Base-by-base conservation (phyloP, 805 yeast species). In the Myxozyma vanderwaltii region DNA sequence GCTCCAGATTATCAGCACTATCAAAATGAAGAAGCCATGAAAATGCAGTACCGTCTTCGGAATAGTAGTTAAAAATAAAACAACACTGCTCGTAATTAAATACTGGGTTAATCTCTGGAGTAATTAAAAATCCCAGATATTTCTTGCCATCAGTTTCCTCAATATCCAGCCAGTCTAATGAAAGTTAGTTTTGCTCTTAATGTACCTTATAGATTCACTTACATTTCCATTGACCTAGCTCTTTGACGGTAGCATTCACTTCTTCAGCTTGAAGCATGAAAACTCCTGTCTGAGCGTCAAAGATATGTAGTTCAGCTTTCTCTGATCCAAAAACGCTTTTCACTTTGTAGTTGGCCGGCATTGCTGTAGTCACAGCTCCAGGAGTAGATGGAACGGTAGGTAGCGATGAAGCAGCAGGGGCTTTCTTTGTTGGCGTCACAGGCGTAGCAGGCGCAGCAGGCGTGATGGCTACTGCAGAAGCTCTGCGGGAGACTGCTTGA, bases 1-100 rank as follows among this genome's bases (percentile, higher is more conserved):
- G 63, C 23, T 75, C 74, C 57, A 85, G 78, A 0, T 69, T 70
- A 0, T 74, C 73, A 8, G 73, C 68, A 40, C 72, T 70, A 0
- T 63, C 63, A 67, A 90, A 89, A 65, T 79, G 82, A 39, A 88
- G 66, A 64, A 88, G 76, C 80, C 86, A 88, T 0, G 96, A 85
- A 26, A 78, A 75, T 0, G 84, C 80, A 0, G 70, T 67, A 1
- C 72, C 70, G 46, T 68, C 71, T 4, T 71, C 78, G 3, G 74
- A 65, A 27, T 72, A 74, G 63, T 81, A 78, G 70, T 88, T 86
- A 79, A 89, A 90, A 13, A 86, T 79, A 65, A 90, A 86, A 0
- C 88, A 79, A 13, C 71, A 64, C 33, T 79, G 74, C 59, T 80
- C 83, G 61, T 76, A 79, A 68, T 85, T 83, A 69, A 88, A 85